These are phyloP conservation scores for Apiospora malaysiana DNA, from an alignment of 2,329 filamentous ascomycete species.

Conservation along the genomic window DNA sequence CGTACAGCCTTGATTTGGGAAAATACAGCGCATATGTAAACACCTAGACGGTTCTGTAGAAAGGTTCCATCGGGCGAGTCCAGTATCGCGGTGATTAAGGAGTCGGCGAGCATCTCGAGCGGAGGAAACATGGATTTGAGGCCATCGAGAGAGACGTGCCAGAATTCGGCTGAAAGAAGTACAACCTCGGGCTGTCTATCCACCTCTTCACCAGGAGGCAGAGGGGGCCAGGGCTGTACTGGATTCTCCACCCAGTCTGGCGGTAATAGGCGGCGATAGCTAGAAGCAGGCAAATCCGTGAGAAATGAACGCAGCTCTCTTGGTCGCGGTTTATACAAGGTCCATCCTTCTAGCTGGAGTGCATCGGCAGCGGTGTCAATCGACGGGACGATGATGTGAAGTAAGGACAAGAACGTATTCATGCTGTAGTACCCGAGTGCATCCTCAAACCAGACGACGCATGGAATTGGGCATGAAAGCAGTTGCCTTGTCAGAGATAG, in stretches of 20 bases:
- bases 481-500: too few relatives aligned
- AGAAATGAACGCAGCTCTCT: conserved; percentile 3
- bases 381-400: conserved; percentile 8
- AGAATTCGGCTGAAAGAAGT: conserved; percentile 18
- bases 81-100: conserved; percentile 21
- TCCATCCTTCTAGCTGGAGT: conserved; percentile 17
- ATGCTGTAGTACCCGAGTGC: conserved; percentile 21
- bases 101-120: conserved; percentile 18
- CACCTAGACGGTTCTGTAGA: conserved; percentile 5
- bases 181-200: conserved; percentile 19
- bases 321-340: conserved; percentile 13
- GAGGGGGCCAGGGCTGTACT: conserved; percentile 10
- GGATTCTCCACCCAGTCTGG: conserved; percentile 19
- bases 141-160: conserved; percentile 17
- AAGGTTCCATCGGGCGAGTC: conserved; percentile 16
- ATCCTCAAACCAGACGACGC: conserved; percentile 19
- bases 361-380: conserved; percentile 15
- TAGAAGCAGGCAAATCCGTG: conserved; percentile 18
- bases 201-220: conserved; percentile 10
- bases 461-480: too few relatives aligned
- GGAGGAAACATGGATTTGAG: conserved; percentile 15
- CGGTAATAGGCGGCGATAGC: conserved; percentile 19
- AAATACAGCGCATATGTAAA: conserved; percentile 20
- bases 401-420: conserved; percentile 6
- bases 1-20: neutral